Evolutionary conservation across 140 eudicot species (phyloP).

Genomic region (Senecio squalidus): DNA sequence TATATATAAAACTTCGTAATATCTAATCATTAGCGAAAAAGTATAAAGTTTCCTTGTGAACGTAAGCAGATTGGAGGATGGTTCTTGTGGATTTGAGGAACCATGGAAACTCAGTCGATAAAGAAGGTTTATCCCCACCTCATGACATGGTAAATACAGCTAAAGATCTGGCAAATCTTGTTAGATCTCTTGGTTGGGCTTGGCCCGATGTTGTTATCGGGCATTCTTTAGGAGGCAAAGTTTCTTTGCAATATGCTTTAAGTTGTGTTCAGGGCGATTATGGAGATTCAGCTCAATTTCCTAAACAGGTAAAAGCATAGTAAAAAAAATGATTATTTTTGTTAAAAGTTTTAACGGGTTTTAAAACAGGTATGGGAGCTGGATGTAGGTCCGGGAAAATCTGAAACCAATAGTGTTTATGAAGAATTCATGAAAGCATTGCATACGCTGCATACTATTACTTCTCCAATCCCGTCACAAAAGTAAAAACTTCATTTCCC

Average conservation of each 20-base stretch:
- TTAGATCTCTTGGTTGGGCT: constrained; percentile 46
- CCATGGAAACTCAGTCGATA: constrained; percentile 12
- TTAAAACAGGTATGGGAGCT: constrained; percentile 78
- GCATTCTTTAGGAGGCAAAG: constrained; percentile 86
- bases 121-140: constrained; percentile 33
- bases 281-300: constrained; percentile 45
- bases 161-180: constrained; percentile 59
- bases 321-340: not conserved
- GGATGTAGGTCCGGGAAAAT: constrained; percentile 61
- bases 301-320: constrained; percentile 48
- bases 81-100: constrained; percentile 26
- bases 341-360: constrained; percentile 27
- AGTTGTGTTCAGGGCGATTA: constrained; percentile 66
- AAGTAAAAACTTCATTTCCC: constrained; percentile 37
- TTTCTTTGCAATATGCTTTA: constrained; percentile 58
- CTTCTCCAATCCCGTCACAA: constrained; percentile 56
- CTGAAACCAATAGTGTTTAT: constrained; percentile 27
- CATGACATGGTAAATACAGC: constrained; percentile 62
- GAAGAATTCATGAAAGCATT: constrained; percentile 65
- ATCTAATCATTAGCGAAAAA: no score
- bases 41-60: no score
- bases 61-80: constrained; percentile 21
- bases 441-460: constrained; percentile 56
- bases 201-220: constrained; percentile 87
- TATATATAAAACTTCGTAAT: no score